Conservation (phyloP, 2,329 filamentous ascomycete genomes). For the Fusarium heterosporum region DNA sequence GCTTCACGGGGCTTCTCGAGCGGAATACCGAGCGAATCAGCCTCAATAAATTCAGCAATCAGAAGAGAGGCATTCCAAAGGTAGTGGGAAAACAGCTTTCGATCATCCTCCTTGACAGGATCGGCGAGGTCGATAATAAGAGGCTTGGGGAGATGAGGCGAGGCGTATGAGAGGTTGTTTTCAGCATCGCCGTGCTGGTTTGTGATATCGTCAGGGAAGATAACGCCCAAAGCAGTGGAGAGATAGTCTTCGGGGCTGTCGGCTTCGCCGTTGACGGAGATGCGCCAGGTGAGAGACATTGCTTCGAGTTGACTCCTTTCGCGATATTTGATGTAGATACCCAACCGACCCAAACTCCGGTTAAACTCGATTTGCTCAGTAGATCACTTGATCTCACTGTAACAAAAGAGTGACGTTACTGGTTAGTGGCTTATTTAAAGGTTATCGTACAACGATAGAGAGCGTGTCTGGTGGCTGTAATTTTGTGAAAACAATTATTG, state of each 20-base stretch:
- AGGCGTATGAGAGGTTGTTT: conserved; percentile 69
- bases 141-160: conserved; percentile 60
- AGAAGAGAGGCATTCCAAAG: conserved; percentile 76
- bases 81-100: conserved; percentile 76
- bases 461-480: neutral
- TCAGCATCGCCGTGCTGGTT: conserved; percentile 74
- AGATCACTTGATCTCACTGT: conserved; percentile 18
- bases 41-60: conserved; percentile 67
- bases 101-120: conserved; percentile 63
- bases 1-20: conserved; percentile 32
- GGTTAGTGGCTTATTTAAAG: neutral
- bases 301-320: conserved; percentile 1
- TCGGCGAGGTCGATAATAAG: conserved; percentile 61
- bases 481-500: neutral
- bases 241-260: conserved; percentile 69
- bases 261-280: conserved; percentile 45
- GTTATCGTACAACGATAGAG: neutral
- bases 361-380: neutral
- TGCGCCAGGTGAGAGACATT: conserved; percentile 60
- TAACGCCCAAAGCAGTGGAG: conserved; percentile 67
- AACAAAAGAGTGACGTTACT: neutral
- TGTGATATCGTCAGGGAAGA: conserved; percentile 75
- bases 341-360: neutral
- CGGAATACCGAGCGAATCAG: conserved; percentile 53
- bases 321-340: conserved; percentile 13